Percentiles rank a stretch among this genome's conserved stretches.
Evolutionary conservation across 2,329 filamentous ascomycete species (phyloP).

Genomic region (Alternaria panax): DNA sequence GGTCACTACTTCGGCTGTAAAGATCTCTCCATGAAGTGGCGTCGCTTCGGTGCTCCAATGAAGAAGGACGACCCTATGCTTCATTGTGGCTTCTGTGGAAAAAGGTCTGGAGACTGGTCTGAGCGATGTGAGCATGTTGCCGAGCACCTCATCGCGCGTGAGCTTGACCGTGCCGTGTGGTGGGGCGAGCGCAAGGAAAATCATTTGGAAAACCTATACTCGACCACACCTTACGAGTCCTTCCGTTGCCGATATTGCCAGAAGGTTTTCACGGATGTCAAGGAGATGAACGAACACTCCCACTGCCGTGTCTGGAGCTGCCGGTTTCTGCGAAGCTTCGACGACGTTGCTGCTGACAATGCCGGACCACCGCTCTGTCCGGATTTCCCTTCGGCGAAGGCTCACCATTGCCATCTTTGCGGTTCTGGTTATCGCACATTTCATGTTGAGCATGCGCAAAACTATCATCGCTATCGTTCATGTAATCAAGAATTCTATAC

Average conservation of each 20-base stretch:
- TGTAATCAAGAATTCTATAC: conserved; percentile 47
- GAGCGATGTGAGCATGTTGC: conserved; percentile 45
- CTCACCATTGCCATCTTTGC: conserved; percentile 47
- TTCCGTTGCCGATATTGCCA: conserved; percentile 46
- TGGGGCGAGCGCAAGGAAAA: conserved; percentile 44
- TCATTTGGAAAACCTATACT: conserved; percentile 43
- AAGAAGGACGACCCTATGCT: conserved; percentile 47
- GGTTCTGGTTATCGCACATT: conserved; percentile 43
- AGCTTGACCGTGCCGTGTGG: conserved; percentile 41
- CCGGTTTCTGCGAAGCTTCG: conserved; percentile 44
- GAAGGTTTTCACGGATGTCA: conserved; percentile 42
- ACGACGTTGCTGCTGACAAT: conserved; percentile 45
- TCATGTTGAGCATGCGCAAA: conserved; percentile 45
- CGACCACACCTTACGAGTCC: conserved; percentile 36
- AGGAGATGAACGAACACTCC: conserved; percentile 43
- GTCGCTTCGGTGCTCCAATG: conserved; percentile 45
- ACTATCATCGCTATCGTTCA: conserved; percentile 43
- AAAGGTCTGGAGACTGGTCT: conserved; percentile 41
- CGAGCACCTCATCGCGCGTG: conserved; percentile 41
- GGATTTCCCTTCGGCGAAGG: conserved; percentile 45
- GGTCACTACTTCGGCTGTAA: conserved; percentile 47
- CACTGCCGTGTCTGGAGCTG: conserved; percentile 48
- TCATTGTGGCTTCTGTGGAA: conserved; percentile 47
- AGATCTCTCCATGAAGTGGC: conserved; percentile 46
- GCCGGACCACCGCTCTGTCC: conserved; percentile 41